Percentiles rank a stretch among this genome's conserved stretches.
Conservation (phyloP, 176 grass and related monocot genomes). For the Ensete ventricosum region DNA sequence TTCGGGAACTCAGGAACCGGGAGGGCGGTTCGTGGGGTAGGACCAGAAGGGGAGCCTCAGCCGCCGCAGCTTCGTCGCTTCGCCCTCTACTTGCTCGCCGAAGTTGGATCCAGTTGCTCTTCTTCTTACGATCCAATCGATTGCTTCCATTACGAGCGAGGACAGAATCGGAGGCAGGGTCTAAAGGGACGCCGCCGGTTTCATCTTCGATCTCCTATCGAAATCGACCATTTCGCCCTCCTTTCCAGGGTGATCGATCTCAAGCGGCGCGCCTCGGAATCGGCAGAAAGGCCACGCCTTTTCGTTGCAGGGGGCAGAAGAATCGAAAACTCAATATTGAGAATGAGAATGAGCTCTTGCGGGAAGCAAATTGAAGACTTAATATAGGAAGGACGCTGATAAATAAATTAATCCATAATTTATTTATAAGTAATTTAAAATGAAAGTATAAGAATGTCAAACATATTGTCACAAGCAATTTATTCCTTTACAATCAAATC, state of each 20-base stretch:
- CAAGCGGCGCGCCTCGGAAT: background rate
- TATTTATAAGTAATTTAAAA: background rate
- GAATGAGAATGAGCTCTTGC: too few species aligned
- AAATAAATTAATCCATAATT: background rate
- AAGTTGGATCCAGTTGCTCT: slow-evolving; percentile 3
- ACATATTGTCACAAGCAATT: background rate
- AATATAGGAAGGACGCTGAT: background rate
- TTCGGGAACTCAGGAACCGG: slow-evolving; percentile 44
- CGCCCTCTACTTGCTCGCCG: slow-evolving; percentile 9
- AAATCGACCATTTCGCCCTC: slow-evolving; percentile 47
- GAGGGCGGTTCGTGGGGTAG: slow-evolving; percentile 67
- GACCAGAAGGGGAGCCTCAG: slow-evolving; percentile 60
- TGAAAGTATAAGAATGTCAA: background rate
- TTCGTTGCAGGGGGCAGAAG: background rate
- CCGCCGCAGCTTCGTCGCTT: slow-evolving; percentile 48
- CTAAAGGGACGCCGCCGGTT: slow-evolving; percentile 28
- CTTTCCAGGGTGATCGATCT: background rate
- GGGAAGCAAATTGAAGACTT: background rate
- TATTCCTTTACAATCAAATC: too few species aligned
- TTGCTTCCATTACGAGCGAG: slow-evolving; percentile 39
- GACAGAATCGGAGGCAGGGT: background rate
- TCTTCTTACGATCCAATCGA: slow-evolving; percentile 19
- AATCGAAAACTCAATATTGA: background rate
- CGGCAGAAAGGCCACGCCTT: background rate
- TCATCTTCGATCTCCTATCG: slow-evolving; percentile 47